Evolutionary conservation across 2,329 filamentous ascomycete genomes (phyloP).

Genomic region (Aphanocladium album): DNA sequence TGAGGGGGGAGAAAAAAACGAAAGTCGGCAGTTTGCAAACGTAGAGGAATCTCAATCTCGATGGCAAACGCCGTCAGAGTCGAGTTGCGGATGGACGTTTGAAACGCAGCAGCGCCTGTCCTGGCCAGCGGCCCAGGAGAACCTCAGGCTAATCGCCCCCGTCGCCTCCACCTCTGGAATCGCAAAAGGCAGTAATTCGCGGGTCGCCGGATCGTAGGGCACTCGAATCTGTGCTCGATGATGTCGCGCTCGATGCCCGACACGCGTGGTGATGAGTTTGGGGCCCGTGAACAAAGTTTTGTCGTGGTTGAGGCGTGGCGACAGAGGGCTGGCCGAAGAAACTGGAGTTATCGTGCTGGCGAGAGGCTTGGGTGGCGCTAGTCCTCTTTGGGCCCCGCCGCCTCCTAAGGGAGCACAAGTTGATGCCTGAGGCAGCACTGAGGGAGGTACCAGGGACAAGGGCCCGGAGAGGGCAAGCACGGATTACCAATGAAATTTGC

Average conservation of each 20-base stretch:
- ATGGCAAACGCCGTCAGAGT: slow-evolving; percentile 21
- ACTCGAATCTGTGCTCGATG: slow-evolving; percentile 22
- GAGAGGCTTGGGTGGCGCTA: slow-evolving; percentile 28
- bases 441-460: slow-evolving; percentile 9
- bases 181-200: slow-evolving; percentile 33
- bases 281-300: slow-evolving; percentile 34
- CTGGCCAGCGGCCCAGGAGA: slow-evolving; percentile 44
- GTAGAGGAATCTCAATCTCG: slow-evolving; percentile 18
- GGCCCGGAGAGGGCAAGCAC: background rate
- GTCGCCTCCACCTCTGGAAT: slow-evolving; percentile 40
- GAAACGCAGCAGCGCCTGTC: slow-evolving; percentile 33
- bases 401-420: slow-evolving; percentile 16
- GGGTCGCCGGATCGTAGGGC: slow-evolving; percentile 29
- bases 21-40: slow-evolving; percentile 18
- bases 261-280: slow-evolving; percentile 47
- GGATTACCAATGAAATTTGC: background rate
- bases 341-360: slow-evolving; percentile 39
- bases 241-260: slow-evolving; percentile 42
- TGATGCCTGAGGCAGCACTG: slow-evolving; percentile 24
- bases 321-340: slow-evolving; percentile 37
- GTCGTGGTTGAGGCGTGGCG: slow-evolving; percentile 39
- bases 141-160: slow-evolving; percentile 40
- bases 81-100: slow-evolving; percentile 37
- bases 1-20: slow-evolving; percentile 14
- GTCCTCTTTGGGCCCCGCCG: slow-evolving; percentile 20